phyloP scores from a whole-genome alignment of 257 asterid genomes.

The Solanum tacnaense region DNA sequence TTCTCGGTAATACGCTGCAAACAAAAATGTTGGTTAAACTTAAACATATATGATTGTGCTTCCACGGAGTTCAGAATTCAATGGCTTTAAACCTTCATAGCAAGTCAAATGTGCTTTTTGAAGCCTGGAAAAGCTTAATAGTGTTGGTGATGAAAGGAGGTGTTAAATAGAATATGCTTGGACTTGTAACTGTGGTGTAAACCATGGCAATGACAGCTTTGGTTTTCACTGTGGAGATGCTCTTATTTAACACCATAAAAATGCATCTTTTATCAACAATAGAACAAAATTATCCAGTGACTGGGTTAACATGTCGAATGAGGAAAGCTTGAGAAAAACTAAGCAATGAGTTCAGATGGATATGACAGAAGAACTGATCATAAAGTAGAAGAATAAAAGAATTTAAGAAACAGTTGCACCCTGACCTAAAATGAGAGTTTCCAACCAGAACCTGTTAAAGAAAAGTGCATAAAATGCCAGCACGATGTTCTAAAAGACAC shows the following conservation, averaged over 20 bases:
- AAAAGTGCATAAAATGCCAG: neutral
- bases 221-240: neutral
- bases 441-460: neutral
- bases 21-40: neutral
- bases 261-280: neutral
- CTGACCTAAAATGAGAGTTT: neutral
- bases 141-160: neutral
- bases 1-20: constrained; percentile 53
- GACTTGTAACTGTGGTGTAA: neutral
- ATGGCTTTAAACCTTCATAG: neutral
- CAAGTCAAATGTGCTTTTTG: neutral
- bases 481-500: neutral
- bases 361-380: neutral
- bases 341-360: neutral
- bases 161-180: neutral
- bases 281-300: neutral
- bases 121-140: neutral
- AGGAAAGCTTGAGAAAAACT: neutral
- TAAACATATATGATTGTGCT: neutral
- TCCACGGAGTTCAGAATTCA: neutral
- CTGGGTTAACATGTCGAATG: neutral
- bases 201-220: neutral
- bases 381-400: neutral
- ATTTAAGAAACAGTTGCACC: neutral
- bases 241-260: neutral